Conservation (phyloP, 2,329 filamentous ascomycete species). For the Colletotrichum falcatum region DNA sequence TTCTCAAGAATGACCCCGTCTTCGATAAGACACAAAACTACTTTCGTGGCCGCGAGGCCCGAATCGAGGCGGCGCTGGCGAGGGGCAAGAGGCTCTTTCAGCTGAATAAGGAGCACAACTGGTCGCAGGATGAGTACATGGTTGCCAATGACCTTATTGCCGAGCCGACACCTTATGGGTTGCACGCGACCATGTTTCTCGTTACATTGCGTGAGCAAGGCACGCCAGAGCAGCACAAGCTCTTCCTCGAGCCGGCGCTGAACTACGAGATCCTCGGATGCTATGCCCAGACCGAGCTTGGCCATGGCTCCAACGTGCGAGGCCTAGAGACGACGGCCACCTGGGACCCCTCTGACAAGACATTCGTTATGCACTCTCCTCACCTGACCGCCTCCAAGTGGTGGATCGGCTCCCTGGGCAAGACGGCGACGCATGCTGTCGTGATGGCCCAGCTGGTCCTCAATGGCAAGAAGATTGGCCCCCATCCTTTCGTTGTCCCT, state of each 20-base stretch:
- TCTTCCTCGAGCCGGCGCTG: constrained; percentile 76
- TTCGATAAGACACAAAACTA: constrained; percentile 86
- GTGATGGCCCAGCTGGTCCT: constrained; percentile 84
- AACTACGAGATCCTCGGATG: constrained; percentile 81
- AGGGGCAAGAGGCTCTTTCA: constrained; percentile 78
- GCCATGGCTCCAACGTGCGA: constrained; percentile 82
- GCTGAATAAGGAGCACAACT: constrained; percentile 75
- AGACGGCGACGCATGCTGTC: constrained; percentile 80
- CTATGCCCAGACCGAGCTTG: constrained; percentile 84
- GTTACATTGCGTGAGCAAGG: constrained; percentile 77
- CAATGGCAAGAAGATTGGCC: constrained; percentile 75
- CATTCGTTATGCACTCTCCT: constrained; percentile 80
- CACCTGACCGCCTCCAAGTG: constrained; percentile 82
- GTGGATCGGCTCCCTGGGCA: constrained; percentile 85
- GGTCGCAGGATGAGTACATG: constrained; percentile 72
- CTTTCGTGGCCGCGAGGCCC: constrained; percentile 76
- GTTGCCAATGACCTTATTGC: constrained; percentile 76
- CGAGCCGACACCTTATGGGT: constrained; percentile 79
- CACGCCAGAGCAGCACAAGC: constrained; percentile 78
- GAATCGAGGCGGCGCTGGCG: constrained; percentile 76
- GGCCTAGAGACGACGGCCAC: constrained; percentile 79
- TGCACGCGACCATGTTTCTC: constrained; percentile 69
- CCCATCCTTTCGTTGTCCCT: constrained; percentile 83
- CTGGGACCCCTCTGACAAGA: constrained; percentile 80
- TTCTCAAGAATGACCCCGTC: constrained; percentile 75